Base-by-base conservation (phyloP, 2,329 filamentous ascomycete genomes). In the Cercospora sp. region DNA sequence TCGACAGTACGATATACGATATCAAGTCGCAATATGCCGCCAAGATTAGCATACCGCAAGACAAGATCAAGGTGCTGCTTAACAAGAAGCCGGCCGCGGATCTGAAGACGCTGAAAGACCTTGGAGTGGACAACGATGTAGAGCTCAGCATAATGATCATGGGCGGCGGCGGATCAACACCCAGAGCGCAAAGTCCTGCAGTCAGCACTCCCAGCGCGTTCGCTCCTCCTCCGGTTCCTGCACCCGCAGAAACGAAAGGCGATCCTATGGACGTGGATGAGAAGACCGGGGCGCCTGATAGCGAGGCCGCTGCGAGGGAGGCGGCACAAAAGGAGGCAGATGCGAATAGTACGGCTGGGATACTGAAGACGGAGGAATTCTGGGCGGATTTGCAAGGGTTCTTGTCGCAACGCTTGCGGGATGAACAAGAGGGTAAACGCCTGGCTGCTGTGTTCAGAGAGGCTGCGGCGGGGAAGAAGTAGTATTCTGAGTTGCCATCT, bases 101-200 rank as follows among this genome's bases (percentile, higher is more conserved):
- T 51, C 73, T 78, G 26, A 77, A 77, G 65, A 77, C 76, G 4
- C 66, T 76, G 8, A 73, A 75, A 33, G 76, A 78, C 7, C 63
- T 78, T 2, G 84, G 83, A 0, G 83, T 86, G 3, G 87, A 87
- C 10, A 64, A 42, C 74, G 18, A 75, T 10, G 83, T 94, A 0
- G 93, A 97, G 78, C 89, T 98, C 70, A 88, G 88, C 1, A 86
- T 97, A 65, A 98, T 98, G 93, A 85, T 97, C 20, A 88, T 97
- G 77, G 93, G 92, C 13, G 87, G 84, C 2, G 69, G 68, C 4
- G 73, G 69, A 2, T 63, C 68, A 12, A 78, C 78, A 18, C 75
- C 80, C 0, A 72, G 74, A 45, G 75, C 75, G 10, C 73, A 71
- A 68, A 75, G 83, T 42, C 83, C 81, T 0, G 81, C 82, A 58